Base-by-base conservation (phyloP, 2,329 filamentous ascomycete genomes). In the Grosmannia serpens region DNA sequence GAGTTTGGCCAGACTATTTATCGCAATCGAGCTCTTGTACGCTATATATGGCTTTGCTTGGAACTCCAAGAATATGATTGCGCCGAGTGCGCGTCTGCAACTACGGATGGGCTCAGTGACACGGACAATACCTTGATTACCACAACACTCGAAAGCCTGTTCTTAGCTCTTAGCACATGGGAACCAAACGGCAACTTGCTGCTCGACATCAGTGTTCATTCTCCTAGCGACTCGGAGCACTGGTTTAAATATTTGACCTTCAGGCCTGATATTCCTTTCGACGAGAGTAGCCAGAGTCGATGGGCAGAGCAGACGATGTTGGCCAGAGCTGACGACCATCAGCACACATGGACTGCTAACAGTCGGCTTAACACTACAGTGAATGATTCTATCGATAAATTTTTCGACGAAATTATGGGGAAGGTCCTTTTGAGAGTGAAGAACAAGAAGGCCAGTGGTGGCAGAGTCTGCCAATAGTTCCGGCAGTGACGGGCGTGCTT, bases 161-260 rank as follows among this genome's bases (percentile, higher is more conserved):
- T 69, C 50, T 66, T 61, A 27, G 61, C 55, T 60, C 65, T 69
- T 57, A 66, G 65, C 61, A 63, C 64, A 62, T 69, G 65, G 67
- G 63, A 67, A n/a, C 58, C 54, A 53, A 33, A 62, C 35, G 58
- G 58, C 58, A 57, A 68, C 35, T 64, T 70, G 59, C 61, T 53
- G 27, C 68, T 70, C 41, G 68, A 70, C 58, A 69, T 69, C 20
- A 67, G 66, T 56, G 64, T 70, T 57, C 64, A 68, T 58, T 69
- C 68, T 53, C 64, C 65, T 31, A 67, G 66, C 60, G 66, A 70
- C 62, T 64, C 63, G 11, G n/a, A 68, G 57, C 65, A 69, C 62
- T 69, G 64, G 65, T 69, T 69, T 49, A 62, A 62, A 59, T 67
- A 69, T 63, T 57, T 69, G 31, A 67, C 63, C 60, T 68, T 67